A percentile compares a stretch with the other conserved stretches of the same genome.
These are phyloP conservation scores for Coemansia sp. DNA, from an alignment of 192 early-diverging fungal species.

Conservation along the genomic window DNA sequence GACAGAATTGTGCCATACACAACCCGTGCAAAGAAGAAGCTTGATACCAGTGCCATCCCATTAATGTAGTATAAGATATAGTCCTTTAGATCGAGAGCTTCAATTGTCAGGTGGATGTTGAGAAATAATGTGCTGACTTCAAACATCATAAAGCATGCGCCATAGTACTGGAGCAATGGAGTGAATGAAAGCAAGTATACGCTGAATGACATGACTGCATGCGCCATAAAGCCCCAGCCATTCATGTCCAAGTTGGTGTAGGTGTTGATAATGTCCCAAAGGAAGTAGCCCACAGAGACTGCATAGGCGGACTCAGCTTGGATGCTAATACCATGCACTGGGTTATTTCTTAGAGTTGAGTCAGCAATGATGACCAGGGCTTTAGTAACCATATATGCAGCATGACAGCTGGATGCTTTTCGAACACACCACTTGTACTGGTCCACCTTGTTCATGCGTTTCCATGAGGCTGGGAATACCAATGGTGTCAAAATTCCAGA, in stretches of 20 bases:
- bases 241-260: conserved; percentile 63
- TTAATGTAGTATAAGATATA: conserved; percentile 73
- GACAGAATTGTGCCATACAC: conserved; percentile 74
- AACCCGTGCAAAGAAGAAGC: conserved; percentile 77
- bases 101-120: conserved; percentile 77
- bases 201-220: conserved; percentile 71
- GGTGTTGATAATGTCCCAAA: conserved; percentile 81
- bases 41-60: conserved; percentile 68
- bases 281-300: conserved; percentile 80
- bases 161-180: conserved; percentile 85
- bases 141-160: conserved; percentile 83
- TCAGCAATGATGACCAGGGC: conserved; percentile 64
- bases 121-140: conserved; percentile 87
- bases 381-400: conserved; percentile 57
- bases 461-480: conserved; percentile 61
- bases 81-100: conserved; percentile 78
- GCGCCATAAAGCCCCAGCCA: conserved; percentile 76
- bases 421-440: conserved; percentile 70
- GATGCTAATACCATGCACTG: conserved; percentile 61
- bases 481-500: conserved; percentile 53
- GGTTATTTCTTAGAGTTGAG: conserved; percentile 57
- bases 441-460: conserved; percentile 53
- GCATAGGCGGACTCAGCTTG: conserved; percentile 71
- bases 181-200: conserved; percentile 65
- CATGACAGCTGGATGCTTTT: conserved; percentile 69